Evolutionary conservation across 2,329 filamentous ascomycete species (phyloP).

Genomic region (Trichoderma simmonsii): DNA sequence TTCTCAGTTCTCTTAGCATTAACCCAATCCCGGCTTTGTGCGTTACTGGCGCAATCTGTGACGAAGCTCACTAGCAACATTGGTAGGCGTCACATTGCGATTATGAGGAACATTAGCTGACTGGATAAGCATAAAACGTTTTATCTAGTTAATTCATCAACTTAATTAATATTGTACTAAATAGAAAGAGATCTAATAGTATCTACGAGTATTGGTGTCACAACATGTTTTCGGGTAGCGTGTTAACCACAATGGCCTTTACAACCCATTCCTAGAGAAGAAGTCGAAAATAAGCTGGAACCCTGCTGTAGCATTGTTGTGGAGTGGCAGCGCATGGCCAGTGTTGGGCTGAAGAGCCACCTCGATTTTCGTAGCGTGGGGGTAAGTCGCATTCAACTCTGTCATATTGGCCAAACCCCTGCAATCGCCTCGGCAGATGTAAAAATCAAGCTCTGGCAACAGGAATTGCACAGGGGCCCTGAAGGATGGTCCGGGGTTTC

Average conservation of each 20-base stretch:
- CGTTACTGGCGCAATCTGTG: neutral
- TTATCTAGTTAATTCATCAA: neutral
- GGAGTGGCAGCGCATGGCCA: constrained; percentile 10
- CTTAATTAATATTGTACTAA: neutral
- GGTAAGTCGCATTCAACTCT: neutral
- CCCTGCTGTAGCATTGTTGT: constrained; percentile 8
- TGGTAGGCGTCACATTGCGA: neutral
- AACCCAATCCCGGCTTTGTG: neutral
- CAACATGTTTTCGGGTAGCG: no score
- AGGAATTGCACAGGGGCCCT: constrained; percentile 4
- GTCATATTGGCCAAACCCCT: neutral
- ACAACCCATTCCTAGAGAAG: neutral
- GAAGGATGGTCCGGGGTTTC: neutral
- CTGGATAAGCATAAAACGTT: no score
- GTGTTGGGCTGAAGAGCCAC: constrained; percentile 3
- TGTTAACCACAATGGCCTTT: neutral
- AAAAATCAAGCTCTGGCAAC: constrained; percentile 8
- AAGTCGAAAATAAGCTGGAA: constrained; percentile 12
- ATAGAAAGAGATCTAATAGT: neutral
- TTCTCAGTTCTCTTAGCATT: neutral
- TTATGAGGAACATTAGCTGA: neutral
- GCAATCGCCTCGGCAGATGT: constrained; percentile 9
- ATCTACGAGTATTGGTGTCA: neutral
- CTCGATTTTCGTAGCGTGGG: constrained; percentile 2
- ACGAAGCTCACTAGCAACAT: neutral